Base-by-base conservation (phyloP, 2,329 filamentous ascomycete species). In the Calonectria crousiana region DNA sequence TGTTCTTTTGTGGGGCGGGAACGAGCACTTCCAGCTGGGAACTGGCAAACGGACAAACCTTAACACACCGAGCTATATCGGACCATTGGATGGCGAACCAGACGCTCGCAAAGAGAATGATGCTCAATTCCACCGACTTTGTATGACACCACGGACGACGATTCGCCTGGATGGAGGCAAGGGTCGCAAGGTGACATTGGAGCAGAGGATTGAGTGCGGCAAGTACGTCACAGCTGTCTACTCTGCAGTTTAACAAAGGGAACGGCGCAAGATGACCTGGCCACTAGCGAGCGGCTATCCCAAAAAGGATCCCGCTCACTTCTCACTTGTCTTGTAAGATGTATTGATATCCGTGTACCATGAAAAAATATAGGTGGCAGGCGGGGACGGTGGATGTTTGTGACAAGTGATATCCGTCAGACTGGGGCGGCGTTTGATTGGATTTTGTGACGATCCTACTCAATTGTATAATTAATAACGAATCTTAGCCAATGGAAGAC, bases 1-100 rank as follows among this genome's bases (percentile, higher is more conserved):
- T 83, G 93, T 96, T 36, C 84, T 98, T 1, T 97, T 95, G 88
- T 99, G 96, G 95, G 97, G 97, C 75, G 95, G 95, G 68, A 99
- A 98, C 81, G 96, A 98, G 86, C 91, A 93, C 83, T 98, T 94
- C 84, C 97, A 99, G 85, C 90, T 99, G 32, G 97, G 97, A 16
- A 98, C 94, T 0, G 96, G 97, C 34, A 97, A 94, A 87, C 88
- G 96, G 75, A 97, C 92, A 81, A 98, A 98, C 81, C 82, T 94
- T 13, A 91, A 91, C 67, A 89, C 90, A 16, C 97, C 97, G 1
- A 89, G 89, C 2, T 96, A 98, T 82, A 95, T 98, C 68, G 91
- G 92, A 38, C 93, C 95, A 18, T 84, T 96, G 52, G 95, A 98
- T 75, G 85, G 90, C 16, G 78, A 82, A 62, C 90, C 88, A 0